phyloP scores from a whole-genome alignment of 805 yeast genomes.

The Teunomyces aglyptinius region DNA sequence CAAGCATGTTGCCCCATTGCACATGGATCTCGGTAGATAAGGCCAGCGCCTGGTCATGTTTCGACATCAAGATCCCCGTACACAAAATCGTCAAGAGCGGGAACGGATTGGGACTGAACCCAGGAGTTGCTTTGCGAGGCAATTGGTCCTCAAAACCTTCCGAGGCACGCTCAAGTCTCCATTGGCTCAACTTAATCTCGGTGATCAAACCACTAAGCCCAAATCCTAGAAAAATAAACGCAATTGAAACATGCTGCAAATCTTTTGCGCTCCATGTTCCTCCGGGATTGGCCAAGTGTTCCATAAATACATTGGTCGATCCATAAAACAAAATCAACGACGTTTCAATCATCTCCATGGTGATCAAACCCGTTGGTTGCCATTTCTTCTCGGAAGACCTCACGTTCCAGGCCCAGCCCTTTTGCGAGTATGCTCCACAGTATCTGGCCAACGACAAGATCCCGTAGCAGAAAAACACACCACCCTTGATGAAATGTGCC shows the following conservation, averaged over 20 bases:
- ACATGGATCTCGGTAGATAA: conserved; percentile 77
- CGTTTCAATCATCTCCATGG: conserved; percentile 86
- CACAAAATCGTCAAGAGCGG: conserved; percentile 91
- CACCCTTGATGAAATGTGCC: conserved; percentile 97
- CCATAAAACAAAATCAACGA: conserved; percentile 85
- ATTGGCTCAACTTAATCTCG: conserved; percentile 61
- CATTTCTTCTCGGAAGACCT: background rate
- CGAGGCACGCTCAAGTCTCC: conserved; percentile 52
- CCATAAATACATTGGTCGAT: conserved; percentile 82
- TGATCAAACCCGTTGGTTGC: conserved; percentile 43
- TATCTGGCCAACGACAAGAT: conserved; percentile 79
- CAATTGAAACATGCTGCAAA: conserved; percentile 85
- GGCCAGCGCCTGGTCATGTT: conserved; percentile 80
- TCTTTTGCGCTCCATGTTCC: conserved; percentile 90
- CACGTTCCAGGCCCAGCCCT: conserved; percentile 91
- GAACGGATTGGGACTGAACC: conserved; percentile 90
- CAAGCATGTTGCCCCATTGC: conserved; percentile 89
- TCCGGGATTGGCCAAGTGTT: conserved; percentile 66
- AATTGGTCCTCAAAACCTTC: conserved; percentile 10
- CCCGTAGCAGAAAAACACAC: conserved; percentile 78
- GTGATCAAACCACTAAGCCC: conserved; percentile 88
- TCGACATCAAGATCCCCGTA: conserved; percentile 96
- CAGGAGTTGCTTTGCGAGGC: conserved; percentile 50
- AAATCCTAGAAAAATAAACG: conserved; percentile 86
- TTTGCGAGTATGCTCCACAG: conserved; percentile 71